Evolutionary conservation across 2,329 filamentous ascomycete species (phyloP).

Genomic region (Aureobasidium sp.): DNA sequence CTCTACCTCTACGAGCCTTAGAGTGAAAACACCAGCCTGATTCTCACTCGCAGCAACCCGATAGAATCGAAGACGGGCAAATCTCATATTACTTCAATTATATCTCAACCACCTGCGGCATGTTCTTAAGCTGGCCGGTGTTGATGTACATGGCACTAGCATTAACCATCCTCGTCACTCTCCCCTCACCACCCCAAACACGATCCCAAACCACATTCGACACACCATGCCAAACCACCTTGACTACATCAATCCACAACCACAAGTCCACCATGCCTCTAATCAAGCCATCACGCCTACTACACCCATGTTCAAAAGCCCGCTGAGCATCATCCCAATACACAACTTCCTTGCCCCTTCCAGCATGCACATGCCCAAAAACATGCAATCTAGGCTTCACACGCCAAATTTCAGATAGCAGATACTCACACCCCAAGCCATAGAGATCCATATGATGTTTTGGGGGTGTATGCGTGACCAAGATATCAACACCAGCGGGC

Average conservation of each 20-base stretch:
- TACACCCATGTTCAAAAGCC: conserved; percentile 59
- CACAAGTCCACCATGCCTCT: conserved; percentile 29
- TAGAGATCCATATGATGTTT: conserved; percentile 58
- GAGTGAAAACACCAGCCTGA: neutral
- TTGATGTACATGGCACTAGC: conserved; percentile 46
- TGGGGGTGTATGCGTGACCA: conserved; percentile 76
- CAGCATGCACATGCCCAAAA: conserved; percentile 79
- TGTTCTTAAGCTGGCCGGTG: conserved; percentile 41
- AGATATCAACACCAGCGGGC: conserved; percentile 63
- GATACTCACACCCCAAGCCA: conserved; percentile 46
- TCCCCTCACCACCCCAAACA: conserved; percentile 47
- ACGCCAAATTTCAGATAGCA: conserved; percentile 65
- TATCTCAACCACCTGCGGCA: conserved; percentile 29
- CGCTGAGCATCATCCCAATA: conserved; percentile 68
- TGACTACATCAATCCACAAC: conserved; percentile 44
- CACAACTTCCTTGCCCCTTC: conserved; percentile 58
- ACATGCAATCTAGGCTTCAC: conserved; percentile 68
- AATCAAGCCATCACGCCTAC: conserved; percentile 29
- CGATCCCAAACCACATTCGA: conserved; percentile 50
- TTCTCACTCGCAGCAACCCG: no score
- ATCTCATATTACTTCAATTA: neutral
- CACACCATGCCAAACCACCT: conserved; percentile 44
- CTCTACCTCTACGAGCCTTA: neutral
- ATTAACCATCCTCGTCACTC: conserved; percentile 46
- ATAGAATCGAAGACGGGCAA: no score